Evolutionary conservation across 2,329 filamentous ascomycete species (phyloP), one percentile per base, ranked within the genome.

Genomic region (Epichloe elymi): DNA sequence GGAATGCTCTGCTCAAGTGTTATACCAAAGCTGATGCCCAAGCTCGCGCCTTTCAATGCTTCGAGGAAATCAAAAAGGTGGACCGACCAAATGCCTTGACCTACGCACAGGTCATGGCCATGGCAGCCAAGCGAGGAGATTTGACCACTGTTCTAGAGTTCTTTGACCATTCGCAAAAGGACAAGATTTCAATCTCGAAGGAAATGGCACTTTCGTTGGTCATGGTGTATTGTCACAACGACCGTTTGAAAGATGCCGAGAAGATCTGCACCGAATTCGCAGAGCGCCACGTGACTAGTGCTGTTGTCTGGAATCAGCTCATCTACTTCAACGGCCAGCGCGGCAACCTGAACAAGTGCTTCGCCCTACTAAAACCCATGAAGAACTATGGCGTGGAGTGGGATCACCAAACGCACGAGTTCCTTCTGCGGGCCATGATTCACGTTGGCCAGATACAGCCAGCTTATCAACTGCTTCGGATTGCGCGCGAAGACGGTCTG

Each of bases 1-100:
- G 85, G 83, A 95, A 95, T 61, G 81, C 83, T 20, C 66, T 95
- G 30, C 71, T 97, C 44, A 80, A 83, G 59, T 83, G 85, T 3
- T 78, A 89, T 65, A 74, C 75, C 17, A 80, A 80, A 57, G 76
- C 77, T 1, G 74, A 79, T 46, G 80, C 93, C 61, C 75, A 86
- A 42, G 71, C 79, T n/a, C 78, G 79, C 5, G 84, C 83, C 12
- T 69, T 87, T 51, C 62, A 71, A 6, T 74, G 75, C 46, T 89
- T 94, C 59, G 73, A 81, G 17, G 67, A 74, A 10, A 74, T 93
- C 2, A 55, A 73, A 58, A 63, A 54, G 60, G 69, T 54, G 35
- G 59, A 79, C 3, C 59, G 65, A 20, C 83, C 86, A 0, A 78
- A 87, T 62, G 60, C 68, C 0, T 74, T 79, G 58, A 86, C 83